Evolutionary conservation across 805 yeast species (phyloP), one percentile per base, ranked within the genome.

Genomic region (Saccharomycopsis sp.): DNA sequence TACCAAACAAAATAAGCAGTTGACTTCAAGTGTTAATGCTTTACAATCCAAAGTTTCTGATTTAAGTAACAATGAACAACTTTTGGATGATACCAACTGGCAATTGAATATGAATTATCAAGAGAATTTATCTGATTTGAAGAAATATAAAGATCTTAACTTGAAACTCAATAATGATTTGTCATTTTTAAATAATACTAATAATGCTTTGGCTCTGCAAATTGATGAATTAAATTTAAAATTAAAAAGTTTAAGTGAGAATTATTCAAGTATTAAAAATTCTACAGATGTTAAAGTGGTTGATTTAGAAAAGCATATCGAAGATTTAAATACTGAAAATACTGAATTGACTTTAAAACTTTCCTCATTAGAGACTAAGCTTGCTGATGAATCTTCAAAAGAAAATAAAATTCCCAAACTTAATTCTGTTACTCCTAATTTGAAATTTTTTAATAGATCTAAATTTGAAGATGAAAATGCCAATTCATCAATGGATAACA

Each of bases 311-410:
- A 56, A 55, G 3, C 68, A 72, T 35, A 72, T 79, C 35, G 68
- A 67, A 25, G 78, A 72, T 36, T 59, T 81, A 45, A 81, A 80
- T 53, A 80, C 78, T 50, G 87, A 79, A 52, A 80, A 80, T 56
- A 82, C 77, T 48, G 63, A 64, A 18, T 60, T 79, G 40, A 73
- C 69, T 51, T 55, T 61, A 46, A 31, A 32, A 6, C 28, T 18
- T 23, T 25, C 26, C 6, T 31, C 33, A 6, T 23, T 33, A 18
- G 15, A 33, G 9, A 28, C 18, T 5, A 31, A 31, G n/a, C 14
- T 14, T 6, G 21, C 8, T 10, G 18, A 23, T 36, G 33, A 32
- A 6, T 5, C 23, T 37, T 17, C 54, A 43, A 40, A 42, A 21
- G 14, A 46, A 36, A 40, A 46, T 36, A 40, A 50, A 39, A 10